Conservation (phyloP, 2,329 filamentous ascomycete genomes). For the Geoglossum cookeanum region DNA sequence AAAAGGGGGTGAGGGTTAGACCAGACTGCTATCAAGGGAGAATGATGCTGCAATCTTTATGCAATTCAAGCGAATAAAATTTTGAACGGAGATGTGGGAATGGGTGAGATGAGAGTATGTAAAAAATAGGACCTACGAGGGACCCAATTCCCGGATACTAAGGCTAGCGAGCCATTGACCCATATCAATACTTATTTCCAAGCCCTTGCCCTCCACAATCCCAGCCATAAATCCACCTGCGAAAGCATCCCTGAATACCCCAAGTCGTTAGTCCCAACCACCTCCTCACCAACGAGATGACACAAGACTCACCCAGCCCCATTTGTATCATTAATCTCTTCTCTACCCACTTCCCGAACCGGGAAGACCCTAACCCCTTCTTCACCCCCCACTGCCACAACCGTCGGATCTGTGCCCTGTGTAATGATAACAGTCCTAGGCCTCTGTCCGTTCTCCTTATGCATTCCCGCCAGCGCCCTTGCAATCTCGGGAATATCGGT, state of each 20-base stretch:
- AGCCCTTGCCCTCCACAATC: conserved; percentile 62
- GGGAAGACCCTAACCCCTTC: conserved; percentile 45
- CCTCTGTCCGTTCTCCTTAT: conserved; percentile 78
- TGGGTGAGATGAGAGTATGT: background rate
- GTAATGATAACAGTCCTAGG: conserved; percentile 81
- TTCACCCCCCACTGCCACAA: conserved; percentile 50
- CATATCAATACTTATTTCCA: conserved; percentile 68
- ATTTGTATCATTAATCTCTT: conserved; percentile 85
- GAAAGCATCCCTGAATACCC: conserved; percentile 58
- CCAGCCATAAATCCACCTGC: conserved; percentile 86
- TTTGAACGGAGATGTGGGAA: background rate
- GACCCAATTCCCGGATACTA: conserved; percentile 87
- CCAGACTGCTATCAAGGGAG: conserved; percentile 1
- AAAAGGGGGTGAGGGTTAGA: conserved; percentile 2
- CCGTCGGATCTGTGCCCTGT: conserved; percentile 78
- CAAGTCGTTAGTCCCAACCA: background rate
- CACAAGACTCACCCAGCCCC: conserved; percentile 47
- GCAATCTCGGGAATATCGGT: conserved; percentile 73
- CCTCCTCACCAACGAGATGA: background rate
- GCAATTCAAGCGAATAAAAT: background rate
- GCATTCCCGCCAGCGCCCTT: conserved; percentile 65
- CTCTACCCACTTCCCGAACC: conserved; percentile 58
- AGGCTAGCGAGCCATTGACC: conserved; percentile 91
- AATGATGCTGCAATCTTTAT: conserved; percentile 4
- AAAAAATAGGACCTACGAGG: conserved; percentile 52